Evolutionary conservation across 345 rosid species (phyloP).

Genomic region (Eucalyptus virginea): DNA sequence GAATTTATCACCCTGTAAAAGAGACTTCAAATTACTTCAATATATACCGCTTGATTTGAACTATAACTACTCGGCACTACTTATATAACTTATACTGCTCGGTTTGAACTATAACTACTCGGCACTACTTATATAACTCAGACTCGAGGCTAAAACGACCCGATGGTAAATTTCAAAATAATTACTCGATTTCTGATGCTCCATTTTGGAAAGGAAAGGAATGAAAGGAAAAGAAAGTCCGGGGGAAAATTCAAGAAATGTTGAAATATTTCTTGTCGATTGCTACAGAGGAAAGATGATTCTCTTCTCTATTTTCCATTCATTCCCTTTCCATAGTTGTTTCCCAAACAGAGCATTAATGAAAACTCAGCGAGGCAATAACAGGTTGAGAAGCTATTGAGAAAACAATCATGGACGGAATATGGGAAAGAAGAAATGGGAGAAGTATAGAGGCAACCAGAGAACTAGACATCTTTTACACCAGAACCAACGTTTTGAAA

Average conservation of each 20-base stretch:
- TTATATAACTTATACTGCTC: not conserved
- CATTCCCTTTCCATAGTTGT: not conserved
- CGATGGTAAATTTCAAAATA: not conserved
- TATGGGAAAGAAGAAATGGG: not conserved
- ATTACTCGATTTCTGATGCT: not conserved
- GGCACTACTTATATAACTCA: not conserved
- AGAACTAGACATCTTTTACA: not conserved
- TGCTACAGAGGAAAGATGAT: not conserved
- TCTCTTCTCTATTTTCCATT: not conserved
- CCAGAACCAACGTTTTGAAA: not conserved
- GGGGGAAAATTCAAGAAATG: not conserved
- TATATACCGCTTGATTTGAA: not conserved
- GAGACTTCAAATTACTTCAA: not conserved
- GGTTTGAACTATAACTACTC: not conserved
- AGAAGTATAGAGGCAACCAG: not conserved
- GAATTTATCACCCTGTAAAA: not conserved
- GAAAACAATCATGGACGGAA: not conserved
- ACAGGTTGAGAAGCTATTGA: not conserved
- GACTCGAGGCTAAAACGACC: fast-evolving
- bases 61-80: not conserved
- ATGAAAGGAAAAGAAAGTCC: not conserved
- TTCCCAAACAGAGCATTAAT: not conserved
- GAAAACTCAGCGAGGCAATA: not conserved
- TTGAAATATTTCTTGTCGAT: not conserved
- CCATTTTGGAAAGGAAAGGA: not conserved